phyloP scores from a whole-genome alignment of 2,329 filamentous ascomycete genomes.

The Aspergillus niger region DNA sequence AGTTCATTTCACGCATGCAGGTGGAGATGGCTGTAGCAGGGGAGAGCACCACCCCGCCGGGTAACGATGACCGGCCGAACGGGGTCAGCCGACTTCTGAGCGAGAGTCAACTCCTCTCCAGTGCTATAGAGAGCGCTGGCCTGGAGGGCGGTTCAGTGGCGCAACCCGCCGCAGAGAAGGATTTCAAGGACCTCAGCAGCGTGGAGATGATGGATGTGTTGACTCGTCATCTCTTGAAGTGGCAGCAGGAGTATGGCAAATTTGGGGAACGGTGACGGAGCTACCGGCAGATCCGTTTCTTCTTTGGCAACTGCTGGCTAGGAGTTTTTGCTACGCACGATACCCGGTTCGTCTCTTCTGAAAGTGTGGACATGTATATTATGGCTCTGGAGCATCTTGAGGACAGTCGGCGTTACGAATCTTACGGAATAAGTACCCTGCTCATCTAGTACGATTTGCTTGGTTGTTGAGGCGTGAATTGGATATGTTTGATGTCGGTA shows the following conservation, averaged over 20 bases:
- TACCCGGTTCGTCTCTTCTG: slow-evolving; percentile 26
- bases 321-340: slow-evolving; percentile 22
- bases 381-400: slow-evolving; percentile 26
- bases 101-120: neutral
- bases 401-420: slow-evolving; percentile 27
- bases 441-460: slow-evolving; percentile 8
- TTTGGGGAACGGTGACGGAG: slow-evolving; percentile 50
- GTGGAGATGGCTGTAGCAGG: slow-evolving; percentile 73
- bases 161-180: slow-evolving; percentile 41
- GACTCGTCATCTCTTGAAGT: slow-evolving; percentile 77
- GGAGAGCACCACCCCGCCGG: slow-evolving; percentile 47
- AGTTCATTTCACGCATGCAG: slow-evolving; percentile 87
- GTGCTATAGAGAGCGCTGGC: neutral
- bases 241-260: slow-evolving; percentile 73
- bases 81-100: slow-evolving; percentile 23
- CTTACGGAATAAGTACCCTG: slow-evolving; percentile 14
- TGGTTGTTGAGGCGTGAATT: slow-evolving; percentile 1
- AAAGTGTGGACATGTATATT: slow-evolving; percentile 29
- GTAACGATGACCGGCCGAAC: slow-evolving; percentile 39
- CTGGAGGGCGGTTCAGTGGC: slow-evolving; percentile 19
- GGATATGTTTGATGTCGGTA: slow-evolving; percentile 2
- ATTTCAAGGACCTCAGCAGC: slow-evolving; percentile 75
- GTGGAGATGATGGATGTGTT: slow-evolving; percentile 90
- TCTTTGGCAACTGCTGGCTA: slow-evolving; percentile 8
- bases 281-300: neutral